phyloP scores from a whole-genome alignment of 169 alveolate species.

The Amoebophrya sp. region DNA sequence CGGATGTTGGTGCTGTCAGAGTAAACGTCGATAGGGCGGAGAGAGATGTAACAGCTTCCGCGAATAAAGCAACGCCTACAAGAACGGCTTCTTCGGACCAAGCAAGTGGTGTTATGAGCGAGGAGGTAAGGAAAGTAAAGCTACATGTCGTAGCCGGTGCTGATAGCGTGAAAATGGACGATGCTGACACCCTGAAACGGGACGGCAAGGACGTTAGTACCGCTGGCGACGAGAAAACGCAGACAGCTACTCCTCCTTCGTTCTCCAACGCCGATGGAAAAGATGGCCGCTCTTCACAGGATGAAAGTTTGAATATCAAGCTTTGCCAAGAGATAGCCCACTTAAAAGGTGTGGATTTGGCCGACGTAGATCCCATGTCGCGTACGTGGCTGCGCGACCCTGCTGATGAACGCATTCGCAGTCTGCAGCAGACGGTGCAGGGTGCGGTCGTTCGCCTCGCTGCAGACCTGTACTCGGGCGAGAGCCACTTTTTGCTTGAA shows the following conservation, averaged over 20 bases:
- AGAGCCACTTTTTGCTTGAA: background rate
- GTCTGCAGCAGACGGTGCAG: conserved; percentile 21
- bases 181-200: background rate
- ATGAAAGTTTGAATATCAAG: background rate
- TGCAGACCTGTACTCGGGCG: background rate
- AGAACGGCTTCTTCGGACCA: no score
- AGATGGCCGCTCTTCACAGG: background rate
- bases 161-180: background rate
- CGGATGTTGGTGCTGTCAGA: no score
- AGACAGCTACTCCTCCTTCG: no score
- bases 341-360: background rate
- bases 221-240: background rate
- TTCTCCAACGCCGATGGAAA: background rate
- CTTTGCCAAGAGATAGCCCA: background rate
- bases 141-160: background rate
- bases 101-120: no score
- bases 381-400: background rate
- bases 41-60: no score
- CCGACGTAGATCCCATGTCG: background rate
- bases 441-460: conserved; percentile 21
- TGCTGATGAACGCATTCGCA: background rate
- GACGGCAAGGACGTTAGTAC: background rate
- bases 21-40: no score
- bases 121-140: background rate
- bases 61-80: no score